Percentiles rank a stretch among this genome's conserved stretches.
These are phyloP conservation scores for Cladosporium austrohemisphaericum DNA, from an alignment of 2,329 filamentous ascomycete species.

Conservation along the genomic window DNA sequence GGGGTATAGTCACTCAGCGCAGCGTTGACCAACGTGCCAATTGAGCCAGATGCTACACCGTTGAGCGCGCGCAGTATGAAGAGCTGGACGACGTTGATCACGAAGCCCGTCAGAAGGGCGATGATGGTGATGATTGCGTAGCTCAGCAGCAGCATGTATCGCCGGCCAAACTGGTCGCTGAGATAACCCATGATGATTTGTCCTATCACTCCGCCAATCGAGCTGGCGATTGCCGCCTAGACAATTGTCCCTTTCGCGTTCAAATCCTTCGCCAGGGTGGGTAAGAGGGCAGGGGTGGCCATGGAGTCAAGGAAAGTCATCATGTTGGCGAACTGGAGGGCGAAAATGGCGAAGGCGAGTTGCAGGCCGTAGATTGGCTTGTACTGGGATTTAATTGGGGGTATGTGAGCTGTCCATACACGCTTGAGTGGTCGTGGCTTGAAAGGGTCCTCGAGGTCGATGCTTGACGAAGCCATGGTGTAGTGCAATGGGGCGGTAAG, in stretches of 20 bases:
- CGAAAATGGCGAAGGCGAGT: conserved; percentile 1
- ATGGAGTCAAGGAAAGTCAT: conserved; percentile 16
- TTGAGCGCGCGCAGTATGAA: conserved; percentile 18
- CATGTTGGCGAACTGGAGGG: conserved; percentile 13
- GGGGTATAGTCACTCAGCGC: conserved; percentile 24
- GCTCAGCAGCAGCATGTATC: conserved; percentile 20
- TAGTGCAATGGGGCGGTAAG: too few relatives aligned
- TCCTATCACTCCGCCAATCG: conserved; percentile 21
- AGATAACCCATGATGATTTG: conserved; percentile 23
- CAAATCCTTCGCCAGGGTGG: conserved; percentile 17
- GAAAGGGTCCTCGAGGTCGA: neutral
- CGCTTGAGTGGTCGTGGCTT: neutral
- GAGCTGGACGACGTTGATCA: conserved; percentile 3
- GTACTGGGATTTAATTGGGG: conserved; percentile 6
- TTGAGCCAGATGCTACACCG: conserved; percentile 21
- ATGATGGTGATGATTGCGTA: conserved; percentile 12
- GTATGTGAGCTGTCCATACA: conserved; percentile 11
- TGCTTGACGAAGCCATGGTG: neutral
- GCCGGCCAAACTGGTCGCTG: conserved; percentile 22
- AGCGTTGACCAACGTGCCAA: conserved; percentile 26
- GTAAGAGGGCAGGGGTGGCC: conserved; percentile 17
- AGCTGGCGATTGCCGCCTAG: conserved; percentile 21
- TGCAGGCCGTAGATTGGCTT: neutral
- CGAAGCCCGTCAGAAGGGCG: conserved; percentile 16
- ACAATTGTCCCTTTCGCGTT: conserved; percentile 17